Base-by-base conservation (phyloP, 2,329 filamentous ascomycete species). In the Alternaria viburni region DNA sequence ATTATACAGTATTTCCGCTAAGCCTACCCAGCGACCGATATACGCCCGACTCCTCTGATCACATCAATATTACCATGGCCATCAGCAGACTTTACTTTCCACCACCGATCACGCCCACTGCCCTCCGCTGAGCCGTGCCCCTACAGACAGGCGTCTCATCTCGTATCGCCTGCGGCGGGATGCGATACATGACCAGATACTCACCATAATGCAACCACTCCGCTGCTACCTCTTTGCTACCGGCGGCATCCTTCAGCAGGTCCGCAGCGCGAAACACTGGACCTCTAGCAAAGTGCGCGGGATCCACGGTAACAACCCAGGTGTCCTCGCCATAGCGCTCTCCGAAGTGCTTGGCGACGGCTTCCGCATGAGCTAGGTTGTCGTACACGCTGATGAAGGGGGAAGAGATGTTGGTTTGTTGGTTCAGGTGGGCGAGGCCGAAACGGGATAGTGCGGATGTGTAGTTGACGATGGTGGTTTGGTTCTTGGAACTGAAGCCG, bases 381-480 rank as follows among this genome's bases (percentile, higher is more conserved):
- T 74, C 72, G 65, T 77, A 78, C 46, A 78, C 75, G 64, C 68
- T 72, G 65, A 79, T 76, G 59, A 79, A 74, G 5, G 77, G 77
- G 6, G 71, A 74, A 9, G 72, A 74, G 56, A 78, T 74, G 67
- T 79, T 79, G 47, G 77, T 79, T 54, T 77, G 74, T 17, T 69
- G 69, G 65, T 73, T 66, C 8, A 78, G 62, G 17, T 77, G 74
- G 9, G 74, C 73, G 59, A 76, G 69, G 7, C 72, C 72, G 62
- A 77, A 77, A 54, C 73, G 72, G 0, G 62, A 68, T 15, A 74
- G 66, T 1, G 62, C 60, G 1, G 69, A 70, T 3, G 66, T 69
- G 55, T 69, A 70, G 67, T 70, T 71, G 23, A 77, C 60, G 59
- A 78, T 74, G 1, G 77, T 79, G 51, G 74, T 74, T 58, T 78